These are phyloP conservation scores for Kalanchoe fedtschenkoi DNA, from an alignment of 164 flowering plant species.

Conservation along the genomic window DNA sequence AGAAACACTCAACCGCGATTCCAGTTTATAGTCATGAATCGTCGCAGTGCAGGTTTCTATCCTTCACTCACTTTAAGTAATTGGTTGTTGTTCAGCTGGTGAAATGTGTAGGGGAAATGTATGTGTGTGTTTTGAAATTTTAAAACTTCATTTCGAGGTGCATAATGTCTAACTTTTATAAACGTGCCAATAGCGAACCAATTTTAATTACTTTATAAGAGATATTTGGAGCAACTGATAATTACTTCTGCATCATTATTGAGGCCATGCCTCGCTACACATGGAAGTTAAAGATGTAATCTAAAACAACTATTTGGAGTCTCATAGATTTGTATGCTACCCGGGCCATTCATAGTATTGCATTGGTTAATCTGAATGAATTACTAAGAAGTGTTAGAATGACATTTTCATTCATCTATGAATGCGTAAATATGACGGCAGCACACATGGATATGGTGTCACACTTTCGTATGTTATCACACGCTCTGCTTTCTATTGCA, in stretches of 20 bases:
- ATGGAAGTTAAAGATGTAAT: too few relatives aligned
- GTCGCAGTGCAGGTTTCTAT: slow-evolving; percentile 64
- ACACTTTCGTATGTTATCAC: too few relatives aligned
- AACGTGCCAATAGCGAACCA: too few relatives aligned
- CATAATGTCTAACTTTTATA: too few relatives aligned
- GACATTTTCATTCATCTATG: not conserved
- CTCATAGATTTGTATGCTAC: too few relatives aligned
- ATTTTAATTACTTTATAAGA: too few relatives aligned
- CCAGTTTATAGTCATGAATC: slow-evolving; percentile 96
- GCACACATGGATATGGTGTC: not conserved
- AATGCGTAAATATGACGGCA: not conserved
- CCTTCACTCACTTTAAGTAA: not conserved
- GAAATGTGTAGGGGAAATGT: not conserved
- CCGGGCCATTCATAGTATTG: not conserved
- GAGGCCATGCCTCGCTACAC: too few relatives aligned
- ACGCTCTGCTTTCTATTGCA: too few relatives aligned
- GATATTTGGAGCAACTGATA: too few relatives aligned
- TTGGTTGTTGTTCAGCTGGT: not conserved
- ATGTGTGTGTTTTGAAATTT: not conserved
- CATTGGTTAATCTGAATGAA: not conserved
- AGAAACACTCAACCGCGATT: slow-evolving; percentile 89
- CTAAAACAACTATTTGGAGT: not conserved
- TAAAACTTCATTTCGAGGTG: too few relatives aligned
- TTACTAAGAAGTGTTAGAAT: not conserved
- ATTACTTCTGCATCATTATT: too few relatives aligned